phyloP scores from a whole-genome alignment of 257 asterid species.

The Scutellaria galericulata region DNA sequence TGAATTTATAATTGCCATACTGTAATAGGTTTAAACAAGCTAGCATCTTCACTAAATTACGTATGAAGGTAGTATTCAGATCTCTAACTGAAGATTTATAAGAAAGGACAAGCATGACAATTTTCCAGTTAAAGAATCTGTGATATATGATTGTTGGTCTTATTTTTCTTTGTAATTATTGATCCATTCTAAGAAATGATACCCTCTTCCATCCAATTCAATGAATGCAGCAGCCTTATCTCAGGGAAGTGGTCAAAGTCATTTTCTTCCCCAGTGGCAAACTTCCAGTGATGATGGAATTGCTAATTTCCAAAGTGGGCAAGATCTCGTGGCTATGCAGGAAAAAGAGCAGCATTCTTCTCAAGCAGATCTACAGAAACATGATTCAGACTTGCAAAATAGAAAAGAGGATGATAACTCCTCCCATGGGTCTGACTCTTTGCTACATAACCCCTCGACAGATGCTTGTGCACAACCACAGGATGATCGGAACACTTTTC shows the following conservation, averaged over 20 bases:
- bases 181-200: slow-evolving; percentile 1
- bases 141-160: background rate
- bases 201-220: slow-evolving; percentile 26
- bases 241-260: slow-evolving; percentile 55
- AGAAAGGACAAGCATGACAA: background rate
- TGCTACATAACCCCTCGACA: slow-evolving; percentile 42
- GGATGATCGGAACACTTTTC: slow-evolving; percentile 44
- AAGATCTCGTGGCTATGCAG: slow-evolving; percentile 44
- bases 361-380: slow-evolving; percentile 48
- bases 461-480: slow-evolving; percentile 41
- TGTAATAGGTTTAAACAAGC: background rate
- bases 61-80: slow-evolving; percentile 1
- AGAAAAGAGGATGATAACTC: slow-evolving; percentile 49
- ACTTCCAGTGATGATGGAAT: slow-evolving; percentile 57
- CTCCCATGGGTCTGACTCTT: slow-evolving; percentile 41
- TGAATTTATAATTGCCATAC: background rate
- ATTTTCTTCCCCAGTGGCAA: slow-evolving; percentile 65
- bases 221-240: slow-evolving; percentile 50
- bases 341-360: slow-evolving; percentile 55
- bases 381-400: slow-evolving; percentile 51
- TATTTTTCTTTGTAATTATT: background rate
- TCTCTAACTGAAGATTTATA: slow-evolving; percentile 20
- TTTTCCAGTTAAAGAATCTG: background rate
- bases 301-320: slow-evolving; percentile 50
- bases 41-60: slow-evolving; percentile 7